Base-by-base conservation (phyloP, 192 early-diverging fungal genomes). In the Coemansia sp. region DNA sequence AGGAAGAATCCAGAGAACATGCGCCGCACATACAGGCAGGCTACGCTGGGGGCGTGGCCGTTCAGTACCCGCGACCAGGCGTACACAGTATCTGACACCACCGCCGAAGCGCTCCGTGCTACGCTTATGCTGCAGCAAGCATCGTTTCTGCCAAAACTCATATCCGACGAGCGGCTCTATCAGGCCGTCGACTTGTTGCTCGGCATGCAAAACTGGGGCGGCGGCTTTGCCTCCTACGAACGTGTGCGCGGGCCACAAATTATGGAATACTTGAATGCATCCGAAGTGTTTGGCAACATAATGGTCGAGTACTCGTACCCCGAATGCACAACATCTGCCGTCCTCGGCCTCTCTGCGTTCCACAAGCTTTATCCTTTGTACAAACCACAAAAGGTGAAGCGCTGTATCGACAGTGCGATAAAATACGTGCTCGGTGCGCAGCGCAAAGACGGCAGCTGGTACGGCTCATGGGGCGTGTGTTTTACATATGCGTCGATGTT, bases 271-370 rank as follows among this genome's bases (percentile, higher is more conserved):
- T 77, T 99, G 60, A 99, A 99, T 71, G 93, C 97, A 12, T 92
- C 97, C 19, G 94, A 97, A 82, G 94, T 99, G 15, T 99, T 99
- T 90, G 94, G 93, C 57, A 91, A 91, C 62, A 94, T 96, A 62
- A 98, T 98, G 95, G 87, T 94, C 48, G 95, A 96, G 78, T 98
- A 98, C 84, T 82, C 82, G 50, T 99, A 99, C 78, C 92, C 93
- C 14, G 97, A 99, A 71, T 99, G 97, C 84, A 95, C 97, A 10
- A 96, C 95, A 8, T 90, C 95, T 23, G 93, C 90, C 7, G 75
- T 99, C 8, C 88, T 96, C 17, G 93, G 91, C 7, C 82, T 99
- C 55, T 82, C 85, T 10, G 83, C 85, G 1, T 99, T 97, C 78
- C 58, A 75, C 22, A 85, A 92, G 58, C 72, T 78, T 26, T 85